phyloP scores from a whole-genome alignment of 257 asterid species.

The Jaltomata sinuosa region DNA sequence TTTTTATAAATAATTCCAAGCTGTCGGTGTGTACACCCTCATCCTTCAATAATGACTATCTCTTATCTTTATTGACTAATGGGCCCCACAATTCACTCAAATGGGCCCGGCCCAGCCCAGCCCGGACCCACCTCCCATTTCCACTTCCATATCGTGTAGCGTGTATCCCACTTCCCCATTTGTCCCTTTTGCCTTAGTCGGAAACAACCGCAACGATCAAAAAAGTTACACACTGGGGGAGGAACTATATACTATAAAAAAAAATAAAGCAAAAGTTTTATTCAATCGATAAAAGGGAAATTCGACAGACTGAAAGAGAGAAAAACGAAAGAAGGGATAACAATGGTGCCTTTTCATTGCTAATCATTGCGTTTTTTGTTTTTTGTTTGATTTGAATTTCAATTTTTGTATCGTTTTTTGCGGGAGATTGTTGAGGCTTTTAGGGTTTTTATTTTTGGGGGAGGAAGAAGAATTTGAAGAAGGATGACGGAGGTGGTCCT shows the following conservation, averaged over 20 bases:
- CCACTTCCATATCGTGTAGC: not conserved
- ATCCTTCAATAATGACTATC: not conserved
- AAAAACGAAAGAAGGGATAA: not conserved
- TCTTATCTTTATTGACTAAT: not conserved
- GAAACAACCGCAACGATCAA: not conserved
- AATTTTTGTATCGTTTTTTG: not conserved
- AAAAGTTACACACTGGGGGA: not conserved
- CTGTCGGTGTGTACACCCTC: not conserved
- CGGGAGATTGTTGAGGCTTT: not conserved
- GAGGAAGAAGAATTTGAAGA: not conserved
- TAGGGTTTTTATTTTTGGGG: slow-evolving; percentile 16
- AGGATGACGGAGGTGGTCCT: slow-evolving; percentile 67
- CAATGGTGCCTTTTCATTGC: not conserved
- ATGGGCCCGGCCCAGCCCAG: not conserved
- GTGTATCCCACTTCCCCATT: not conserved
- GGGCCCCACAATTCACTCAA: not conserved
- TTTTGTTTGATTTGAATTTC: not conserved
- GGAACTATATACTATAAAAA: not conserved
- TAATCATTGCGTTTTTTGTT: not conserved
- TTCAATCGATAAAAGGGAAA: not conserved
- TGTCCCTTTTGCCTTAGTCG: not conserved
- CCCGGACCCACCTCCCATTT: not conserved
- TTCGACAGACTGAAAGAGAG: not conserved
- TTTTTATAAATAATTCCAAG: not conserved
- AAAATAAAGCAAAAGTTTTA: not conserved